Evolutionary conservation across 2,329 filamentous ascomycete species (phyloP), one percentile per base, ranked within the genome.

Genomic region (Penicillium italicum): DNA sequence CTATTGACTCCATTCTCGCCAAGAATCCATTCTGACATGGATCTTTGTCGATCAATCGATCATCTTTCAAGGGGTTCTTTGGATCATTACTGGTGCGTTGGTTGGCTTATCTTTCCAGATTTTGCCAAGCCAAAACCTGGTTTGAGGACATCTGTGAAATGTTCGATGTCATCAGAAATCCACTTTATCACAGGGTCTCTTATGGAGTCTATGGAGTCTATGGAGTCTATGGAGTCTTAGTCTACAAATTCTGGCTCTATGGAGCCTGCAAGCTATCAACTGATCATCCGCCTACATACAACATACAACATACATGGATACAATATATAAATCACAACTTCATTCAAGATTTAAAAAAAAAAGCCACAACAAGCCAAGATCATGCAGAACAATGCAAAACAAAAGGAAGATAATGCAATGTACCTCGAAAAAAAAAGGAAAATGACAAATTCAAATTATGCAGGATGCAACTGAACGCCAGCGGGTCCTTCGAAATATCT

Each of bases 1-100:
- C 58, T 62, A 61, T 62, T 61, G 59, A 50, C n/a, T 33, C 18
- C 20, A 45, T 41, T 28, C 24, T 37, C n/a, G 61, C 59, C 62
- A 63, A 63, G 62, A 48, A 31, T 16, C 8, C 5, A 34, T 33
- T 30, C 9, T 11, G 28, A 49, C 41, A 43, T 50, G 50, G n/a
- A 20, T 49, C 34, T 18, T 16, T 50, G 60, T 51, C 54, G 53
- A 59, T 59, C 54, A 36, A 42, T 40, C 28, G 28, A 37, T 45
- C 28, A 30, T 45, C 18, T 28, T 37, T 20, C 22, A 38, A 51
- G n/a, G 47, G 38, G 41, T 41, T 41, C 22, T 26, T 26, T 1
- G 22, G 14, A 49, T 57, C 52, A 41, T 45, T 49, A 50, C 55
- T 59, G 46, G 41, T 24, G 43, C 22, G 20, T 38, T 24, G 9